A percentile compares a stretch with the other conserved stretches of the same genome.
phyloP scores from a whole-genome alignment of 148 eudicot genomes.

The Beta vulgaris region DNA sequence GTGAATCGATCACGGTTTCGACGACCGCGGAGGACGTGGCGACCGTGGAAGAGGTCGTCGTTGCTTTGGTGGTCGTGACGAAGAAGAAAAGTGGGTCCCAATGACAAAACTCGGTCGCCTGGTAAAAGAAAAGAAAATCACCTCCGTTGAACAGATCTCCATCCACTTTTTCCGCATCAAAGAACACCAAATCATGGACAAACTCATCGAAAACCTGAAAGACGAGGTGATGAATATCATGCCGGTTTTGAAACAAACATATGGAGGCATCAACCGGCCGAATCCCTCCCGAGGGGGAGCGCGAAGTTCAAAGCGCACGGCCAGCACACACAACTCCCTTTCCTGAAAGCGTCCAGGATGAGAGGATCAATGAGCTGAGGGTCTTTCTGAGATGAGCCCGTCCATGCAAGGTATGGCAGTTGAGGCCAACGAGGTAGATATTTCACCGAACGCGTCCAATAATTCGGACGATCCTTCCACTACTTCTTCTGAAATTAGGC shows the following conservation, averaged over 20 bases:
- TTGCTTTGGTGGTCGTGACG: slow-evolving; percentile 55
- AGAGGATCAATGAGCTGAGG: no score
- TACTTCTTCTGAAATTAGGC: no score
- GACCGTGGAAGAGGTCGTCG: slow-evolving; percentile 59
- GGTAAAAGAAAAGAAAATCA: slow-evolving; percentile 55
- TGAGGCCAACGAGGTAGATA: no score
- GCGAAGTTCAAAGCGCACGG: no score
- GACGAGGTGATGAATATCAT: slow-evolving; percentile 93
- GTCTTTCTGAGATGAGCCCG: no score
- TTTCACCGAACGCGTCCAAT: no score
- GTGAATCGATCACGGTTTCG: slow-evolving; percentile 57
- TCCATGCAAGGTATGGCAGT: no score
- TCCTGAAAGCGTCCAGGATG: no score
- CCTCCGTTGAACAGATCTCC: slow-evolving; percentile 60
- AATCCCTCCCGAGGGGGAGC: no score
- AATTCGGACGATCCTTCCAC: no score
- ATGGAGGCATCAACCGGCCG: no score
- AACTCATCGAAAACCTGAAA: slow-evolving; percentile 44
- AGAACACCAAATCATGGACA: slow-evolving; percentile 71
- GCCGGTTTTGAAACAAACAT: slow-evolving; percentile 90
- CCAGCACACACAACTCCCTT: no score
- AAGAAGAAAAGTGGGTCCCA: slow-evolving; percentile 77
- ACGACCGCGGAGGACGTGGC: slow-evolving; percentile 35
- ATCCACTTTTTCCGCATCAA: slow-evolving; percentile 82
- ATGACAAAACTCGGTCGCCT: slow-evolving; percentile 74